Evolutionary conservation across 1,284 basidiomycete genomes (phyloP).

Genomic region (Trichosporon sp.): DNA sequence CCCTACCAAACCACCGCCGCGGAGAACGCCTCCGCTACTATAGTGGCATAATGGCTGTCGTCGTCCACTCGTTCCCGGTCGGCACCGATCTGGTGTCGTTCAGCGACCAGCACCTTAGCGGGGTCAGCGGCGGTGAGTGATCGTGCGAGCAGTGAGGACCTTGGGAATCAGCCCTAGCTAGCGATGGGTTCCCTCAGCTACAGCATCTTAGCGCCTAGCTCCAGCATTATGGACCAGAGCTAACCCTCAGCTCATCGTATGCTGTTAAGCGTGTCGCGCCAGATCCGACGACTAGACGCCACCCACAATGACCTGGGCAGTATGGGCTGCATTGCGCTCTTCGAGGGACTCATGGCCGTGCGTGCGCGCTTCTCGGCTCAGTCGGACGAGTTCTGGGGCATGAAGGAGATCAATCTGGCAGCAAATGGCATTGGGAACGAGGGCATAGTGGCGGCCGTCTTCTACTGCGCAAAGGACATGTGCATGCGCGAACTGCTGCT

Average conservation of each 20-base stretch:
- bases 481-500: slow-evolving; percentile 26
- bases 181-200: no score
- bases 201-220: no score
- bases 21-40: neutral
- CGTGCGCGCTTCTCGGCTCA: slow-evolving; percentile 18
- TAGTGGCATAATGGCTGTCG: neutral
- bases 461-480: slow-evolving; percentile 27
- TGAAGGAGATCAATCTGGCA: slow-evolving; percentile 38
- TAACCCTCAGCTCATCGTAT: slow-evolving; percentile 34
- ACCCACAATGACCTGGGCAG: slow-evolving; percentile 39
- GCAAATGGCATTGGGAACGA: slow-evolving; percentile 21
- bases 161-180: no score
- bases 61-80: slow-evolving; percentile 6
- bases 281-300: slow-evolving; percentile 34
- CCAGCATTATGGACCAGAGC: no score
- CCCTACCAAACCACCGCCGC: no score
- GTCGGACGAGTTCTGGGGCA: slow-evolving; percentile 26
- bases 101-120: slow-evolving; percentile 37
- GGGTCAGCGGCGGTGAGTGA: slow-evolving; percentile 41
- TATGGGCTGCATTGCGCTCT: slow-evolving; percentile 31
- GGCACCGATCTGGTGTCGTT: slow-evolving; percentile 37
- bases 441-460: slow-evolving; percentile 7
- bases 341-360: slow-evolving; percentile 28
- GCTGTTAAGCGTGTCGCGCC: slow-evolving; percentile 22
- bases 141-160: neutral